phyloP scores from a whole-genome alignment of 805 yeast species.

The Candida ulmi region DNA sequence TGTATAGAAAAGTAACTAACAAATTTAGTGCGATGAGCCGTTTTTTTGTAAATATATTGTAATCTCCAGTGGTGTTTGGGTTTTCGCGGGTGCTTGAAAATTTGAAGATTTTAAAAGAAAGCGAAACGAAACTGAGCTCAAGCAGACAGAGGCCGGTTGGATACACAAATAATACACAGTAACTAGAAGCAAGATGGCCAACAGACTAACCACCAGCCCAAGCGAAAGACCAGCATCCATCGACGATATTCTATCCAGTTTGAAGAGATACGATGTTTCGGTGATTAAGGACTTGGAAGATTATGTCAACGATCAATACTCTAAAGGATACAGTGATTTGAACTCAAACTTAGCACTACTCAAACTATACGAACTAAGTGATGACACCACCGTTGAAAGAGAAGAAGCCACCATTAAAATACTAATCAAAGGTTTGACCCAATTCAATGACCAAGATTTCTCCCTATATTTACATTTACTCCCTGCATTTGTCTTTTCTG shows the following conservation, averaged over 20 bases:
- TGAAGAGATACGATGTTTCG: slow-evolving; percentile 39
- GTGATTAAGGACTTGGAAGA: slow-evolving; percentile 38
- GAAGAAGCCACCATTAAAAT: slow-evolving; percentile 33
- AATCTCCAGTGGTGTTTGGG: slow-evolving; percentile 1
- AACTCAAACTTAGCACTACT: slow-evolving; percentile 41
- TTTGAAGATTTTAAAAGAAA: no score
- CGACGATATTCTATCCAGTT: slow-evolving; percentile 33
- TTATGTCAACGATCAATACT: slow-evolving; percentile 36
- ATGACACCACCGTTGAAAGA: slow-evolving; percentile 30
- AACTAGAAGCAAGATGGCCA: slow-evolving; percentile 8
- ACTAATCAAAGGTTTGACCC: slow-evolving; percentile 35
- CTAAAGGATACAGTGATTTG: slow-evolving; percentile 31
- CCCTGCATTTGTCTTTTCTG: slow-evolving; percentile 32
- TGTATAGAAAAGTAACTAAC: no score
- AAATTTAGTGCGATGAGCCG: no score
- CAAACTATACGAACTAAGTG: slow-evolving; percentile 35
- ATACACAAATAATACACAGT: neutral
- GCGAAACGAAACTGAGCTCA: neutral
- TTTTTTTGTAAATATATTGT: neutral
- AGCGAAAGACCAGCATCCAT: slow-evolving; percentile 34
- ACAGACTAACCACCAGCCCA: slow-evolving; percentile 29
- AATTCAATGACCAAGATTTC: slow-evolving; percentile 38
- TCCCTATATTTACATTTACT: slow-evolving; percentile 37
- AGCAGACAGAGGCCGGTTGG: no score
- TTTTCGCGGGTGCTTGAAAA: neutral